Percentiles rank a stretch among this genome's conserved stretches.
Evolutionary conservation across 129 eudicot genomes (phyloP).

Genomic region (sunflower (Helianthus annuus)): HanXRQr2.0-SUNRISE NC_035445.2:118673489-118673988

Average conservation of each 20-base stretch:
- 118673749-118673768: slow-evolving; percentile 37
- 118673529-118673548: too few relatives aligned
- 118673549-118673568: not conserved
- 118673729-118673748: slow-evolving; percentile 54
- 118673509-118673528: too few relatives aligned
- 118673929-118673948: slow-evolving; percentile 83
- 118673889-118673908: slow-evolving; percentile 54
- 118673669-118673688: slow-evolving; percentile 6
- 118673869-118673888: slow-evolving; percentile 86
- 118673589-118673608: slow-evolving; percentile 9
- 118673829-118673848: slow-evolving; percentile 59
- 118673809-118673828: slow-evolving; percentile 59
- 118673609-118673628: not conserved
- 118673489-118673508: too few relatives aligned
- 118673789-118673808: slow-evolving; percentile 63
- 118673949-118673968: slow-evolving; percentile 91
- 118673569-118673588: not conserved
- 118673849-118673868: slow-evolving; percentile 65
- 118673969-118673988: slow-evolving; percentile 52
- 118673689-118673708: slow-evolving; percentile 14
- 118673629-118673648: slow-evolving; percentile 1
- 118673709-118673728: slow-evolving; percentile 55
- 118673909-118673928: slow-evolving; percentile 60
- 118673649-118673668: slow-evolving; percentile 2
- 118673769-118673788: slow-evolving; percentile 48